These are phyloP conservation scores for Allodekkera sacchari DNA, from an alignment of 805 yeast species.

Conservation along the genomic window DNA sequence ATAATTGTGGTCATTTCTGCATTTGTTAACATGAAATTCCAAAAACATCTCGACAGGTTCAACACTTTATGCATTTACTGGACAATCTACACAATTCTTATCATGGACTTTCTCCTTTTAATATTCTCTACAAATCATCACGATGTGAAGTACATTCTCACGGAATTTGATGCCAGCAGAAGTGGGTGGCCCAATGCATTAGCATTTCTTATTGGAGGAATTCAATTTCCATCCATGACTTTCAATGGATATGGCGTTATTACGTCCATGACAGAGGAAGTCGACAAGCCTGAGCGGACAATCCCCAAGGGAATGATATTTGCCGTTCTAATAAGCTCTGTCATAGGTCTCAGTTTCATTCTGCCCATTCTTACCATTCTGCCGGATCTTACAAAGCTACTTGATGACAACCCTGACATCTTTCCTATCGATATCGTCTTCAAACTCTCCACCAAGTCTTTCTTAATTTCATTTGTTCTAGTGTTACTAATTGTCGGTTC, in stretches of 20 bases:
- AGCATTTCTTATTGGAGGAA: conserved; percentile 73
- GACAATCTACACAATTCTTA: conserved; percentile 63
- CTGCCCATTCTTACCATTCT: conserved; percentile 64
- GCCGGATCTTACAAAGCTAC: conserved; percentile 51
- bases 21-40: conserved; percentile 52
- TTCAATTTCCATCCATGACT: conserved; percentile 72
- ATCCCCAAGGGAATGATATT: conserved; percentile 67
- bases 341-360: conserved; percentile 66
- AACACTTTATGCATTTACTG: conserved; percentile 65
- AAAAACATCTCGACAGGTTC: conserved; percentile 52
- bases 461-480: conserved; percentile 58
- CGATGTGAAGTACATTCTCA: conserved; percentile 48
- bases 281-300: conserved; percentile 61
- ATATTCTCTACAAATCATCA: conserved; percentile 52
- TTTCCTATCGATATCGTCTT: conserved; percentile 77
- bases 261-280: conserved; percentile 78
- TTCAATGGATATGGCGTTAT: conserved; percentile 78
- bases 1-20: conserved; percentile 51
- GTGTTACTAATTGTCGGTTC: conserved; percentile 63
- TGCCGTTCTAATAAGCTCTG: conserved; percentile 54
- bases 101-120: conserved; percentile 56
- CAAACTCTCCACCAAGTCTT: conserved; percentile 60
- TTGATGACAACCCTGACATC: conserved; percentile 56
- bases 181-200: conserved; percentile 70
- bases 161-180: conserved; percentile 60